Conservation (phyloP, 177 flowering plant species). For the Telopea speciosissima region DNA sequence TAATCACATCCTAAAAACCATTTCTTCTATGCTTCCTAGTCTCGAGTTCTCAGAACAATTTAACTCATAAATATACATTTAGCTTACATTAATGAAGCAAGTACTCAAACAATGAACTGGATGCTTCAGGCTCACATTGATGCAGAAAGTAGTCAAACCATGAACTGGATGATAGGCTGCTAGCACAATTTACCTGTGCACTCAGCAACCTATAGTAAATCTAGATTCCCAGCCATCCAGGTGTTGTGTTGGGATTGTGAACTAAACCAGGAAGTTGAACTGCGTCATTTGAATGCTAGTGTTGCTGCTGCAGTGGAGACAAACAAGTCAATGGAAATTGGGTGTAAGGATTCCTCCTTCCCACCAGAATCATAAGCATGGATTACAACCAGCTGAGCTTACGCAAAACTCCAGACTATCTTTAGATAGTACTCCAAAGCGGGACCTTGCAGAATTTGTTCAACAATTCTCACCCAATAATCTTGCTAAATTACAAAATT, state of each 20-base stretch:
- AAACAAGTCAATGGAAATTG: background rate
- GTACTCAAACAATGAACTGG: background rate
- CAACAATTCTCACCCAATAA: constrained; percentile 15
- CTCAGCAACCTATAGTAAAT: background rate
- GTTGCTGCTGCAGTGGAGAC: background rate
- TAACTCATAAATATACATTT: no score
- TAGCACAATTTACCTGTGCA: background rate
- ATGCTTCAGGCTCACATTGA: background rate
- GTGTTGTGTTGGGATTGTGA: background rate
- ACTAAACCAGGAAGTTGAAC: background rate
- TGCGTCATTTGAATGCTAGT: background rate
- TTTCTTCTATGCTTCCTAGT: background rate
- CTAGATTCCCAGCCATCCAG: background rate
- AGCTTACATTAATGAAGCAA: background rate
- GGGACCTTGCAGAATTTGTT: constrained; percentile 9
- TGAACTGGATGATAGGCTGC: background rate
- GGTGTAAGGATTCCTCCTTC: background rate
- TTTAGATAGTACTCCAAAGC: background rate
- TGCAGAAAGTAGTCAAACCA: background rate
- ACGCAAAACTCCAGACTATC: background rate
- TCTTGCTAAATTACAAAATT: constrained; percentile 19
- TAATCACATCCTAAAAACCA: background rate
- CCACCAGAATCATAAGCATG: background rate
- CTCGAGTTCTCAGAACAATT: background rate
- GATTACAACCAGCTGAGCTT: background rate